These are phyloP conservation scores for Tremella mesenterica DNA, from an alignment of 768 basidiomycete genomes.

Conservation along the genomic window DNA sequence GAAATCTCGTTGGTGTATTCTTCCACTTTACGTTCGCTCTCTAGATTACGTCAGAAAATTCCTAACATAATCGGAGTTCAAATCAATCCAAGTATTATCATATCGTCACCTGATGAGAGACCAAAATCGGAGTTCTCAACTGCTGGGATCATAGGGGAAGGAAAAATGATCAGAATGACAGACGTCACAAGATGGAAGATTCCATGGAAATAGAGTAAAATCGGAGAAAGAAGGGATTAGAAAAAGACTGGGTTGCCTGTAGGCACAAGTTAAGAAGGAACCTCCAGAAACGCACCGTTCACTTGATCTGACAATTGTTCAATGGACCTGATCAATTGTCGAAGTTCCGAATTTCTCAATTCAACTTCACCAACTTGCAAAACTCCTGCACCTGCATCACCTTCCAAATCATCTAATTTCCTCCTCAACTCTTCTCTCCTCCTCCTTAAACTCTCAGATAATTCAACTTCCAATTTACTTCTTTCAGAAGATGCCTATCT, in stretches of 20 bases:
- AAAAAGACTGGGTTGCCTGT: too few relatives aligned
- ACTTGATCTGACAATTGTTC: constrained; percentile 51
- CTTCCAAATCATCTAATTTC: constrained; percentile 63
- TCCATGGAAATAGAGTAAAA: too few relatives aligned
- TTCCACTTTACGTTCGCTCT: constrained; percentile 52
- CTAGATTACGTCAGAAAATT: constrained; percentile 27
- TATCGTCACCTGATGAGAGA: too few relatives aligned
- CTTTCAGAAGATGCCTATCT: constrained; percentile 62
- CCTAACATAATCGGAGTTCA: neutral
- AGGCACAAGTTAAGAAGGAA: too few relatives aligned
- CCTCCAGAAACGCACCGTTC: constrained; percentile 48
- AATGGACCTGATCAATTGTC: constrained; percentile 59
- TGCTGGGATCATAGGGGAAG: too few relatives aligned
- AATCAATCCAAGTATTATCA: too few relatives aligned
- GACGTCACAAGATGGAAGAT: too few relatives aligned
- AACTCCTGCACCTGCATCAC: constrained; percentile 56
- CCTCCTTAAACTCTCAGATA: constrained; percentile 77
- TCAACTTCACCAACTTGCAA: constrained; percentile 51
- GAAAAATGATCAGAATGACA: too few relatives aligned
- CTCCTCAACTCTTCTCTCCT: constrained; percentile 66
- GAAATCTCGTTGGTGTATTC: constrained; percentile 51
- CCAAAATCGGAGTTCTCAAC: too few relatives aligned
- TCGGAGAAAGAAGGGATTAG: too few relatives aligned
- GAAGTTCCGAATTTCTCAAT: constrained; percentile 58
- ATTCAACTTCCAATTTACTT: constrained; percentile 79